Base-by-base conservation (phyloP, 768 basidiomycete species). In the Serendipita vermifera region DNA sequence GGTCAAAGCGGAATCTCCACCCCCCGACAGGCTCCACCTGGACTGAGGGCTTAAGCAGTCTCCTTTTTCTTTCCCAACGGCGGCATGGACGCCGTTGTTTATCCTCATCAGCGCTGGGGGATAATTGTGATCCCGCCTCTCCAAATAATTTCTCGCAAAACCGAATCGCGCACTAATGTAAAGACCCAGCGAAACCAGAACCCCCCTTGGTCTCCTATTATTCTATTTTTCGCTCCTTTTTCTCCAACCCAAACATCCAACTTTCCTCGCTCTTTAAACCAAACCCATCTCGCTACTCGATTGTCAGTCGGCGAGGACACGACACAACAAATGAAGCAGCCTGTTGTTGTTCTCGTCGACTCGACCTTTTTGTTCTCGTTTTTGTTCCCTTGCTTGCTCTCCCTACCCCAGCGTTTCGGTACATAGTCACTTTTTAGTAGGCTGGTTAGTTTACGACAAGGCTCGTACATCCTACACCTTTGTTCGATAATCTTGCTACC, bases 1-100 rank as follows among this genome's bases (percentile, higher is more conserved):
- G n/a, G 32, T 51, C 46, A 51, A 51, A 51, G 46, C 46, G 27
- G 46, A 51, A 31, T 51, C 46, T 31, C 46, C 46, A 51, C 46
- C 46, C 39, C 39, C 39, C 39, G 26, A n/a, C 39, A n/a, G 17
- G 17, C 22, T 51, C 22, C 46, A 15, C 46, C 26, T 31, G 46
- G 29, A 51, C 46, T 51, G 24, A 51, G 29, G 27, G 46, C 46
- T 9, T 51, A 51, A 27, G 9, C n/a, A 36, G n/a, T 36, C 35
- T 36, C 35, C 35, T 11, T 26, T 51, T 51, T n/a, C 9, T 7
- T 51, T n/a, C n/a, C n/a, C n/a, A n/a, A n/a, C n/a, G n/a, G n/a
- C n/a, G n/a, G n/a, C n/a, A n/a, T n/a, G n/a, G n/a, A n/a, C n/a
- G n/a, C n/a, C n/a, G n/a, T n/a, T n/a, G n/a, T n/a, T n/a, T n/a